Evolutionary conservation across 129 eudicot genomes (phyloP).

Genomic region (Artemisia argyi): DNA sequence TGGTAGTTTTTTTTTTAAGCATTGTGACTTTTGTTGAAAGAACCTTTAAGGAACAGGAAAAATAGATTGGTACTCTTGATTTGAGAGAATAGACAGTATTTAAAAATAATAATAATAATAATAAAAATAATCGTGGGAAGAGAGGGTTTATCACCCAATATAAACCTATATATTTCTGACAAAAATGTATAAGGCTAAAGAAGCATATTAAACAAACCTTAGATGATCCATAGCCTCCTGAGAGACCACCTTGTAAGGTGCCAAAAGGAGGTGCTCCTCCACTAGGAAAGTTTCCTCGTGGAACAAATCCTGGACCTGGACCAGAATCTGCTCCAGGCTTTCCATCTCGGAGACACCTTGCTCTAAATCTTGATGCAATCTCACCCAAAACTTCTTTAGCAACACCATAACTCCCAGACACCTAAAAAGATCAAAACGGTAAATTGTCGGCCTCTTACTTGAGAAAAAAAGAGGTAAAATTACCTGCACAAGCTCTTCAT

Average conservation of each 20-base stretch:
- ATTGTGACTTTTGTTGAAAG: too few relatives aligned
- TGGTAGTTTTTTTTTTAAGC: too few relatives aligned
- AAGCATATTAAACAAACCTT: conserved; percentile 40
- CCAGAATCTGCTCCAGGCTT: conserved; percentile 50
- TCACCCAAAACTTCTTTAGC: conserved; percentile 76
- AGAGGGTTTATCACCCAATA: too few relatives aligned
- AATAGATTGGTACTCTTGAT: too few relatives aligned
- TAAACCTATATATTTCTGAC: background rate
- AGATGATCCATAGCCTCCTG: conserved; percentile 41
- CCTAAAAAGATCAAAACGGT: conserved; percentile 33
- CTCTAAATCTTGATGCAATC: conserved; percentile 72
- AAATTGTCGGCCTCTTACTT: background rate
- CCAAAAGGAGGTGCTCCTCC: conserved; percentile 45
- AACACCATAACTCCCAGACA: conserved; percentile 63
- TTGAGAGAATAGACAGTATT: too few relatives aligned
- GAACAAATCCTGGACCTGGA: conserved; percentile 40
- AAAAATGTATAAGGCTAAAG: background rate
- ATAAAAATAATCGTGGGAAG: too few relatives aligned
- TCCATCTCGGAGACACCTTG: conserved; percentile 68
- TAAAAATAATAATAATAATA: too few relatives aligned
- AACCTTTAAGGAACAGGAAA: too few relatives aligned
- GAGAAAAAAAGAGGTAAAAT: background rate
- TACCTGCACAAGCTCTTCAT: conserved; percentile 95
- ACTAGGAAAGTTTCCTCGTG: conserved; percentile 37
- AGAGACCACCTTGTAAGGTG: conserved; percentile 39